A percentile compares a stretch with the other conserved stretches of the same genome.
phyloP scores from a whole-genome alignment of 116 monocot genomes.

The Trichopus zeylanicus region DNA sequence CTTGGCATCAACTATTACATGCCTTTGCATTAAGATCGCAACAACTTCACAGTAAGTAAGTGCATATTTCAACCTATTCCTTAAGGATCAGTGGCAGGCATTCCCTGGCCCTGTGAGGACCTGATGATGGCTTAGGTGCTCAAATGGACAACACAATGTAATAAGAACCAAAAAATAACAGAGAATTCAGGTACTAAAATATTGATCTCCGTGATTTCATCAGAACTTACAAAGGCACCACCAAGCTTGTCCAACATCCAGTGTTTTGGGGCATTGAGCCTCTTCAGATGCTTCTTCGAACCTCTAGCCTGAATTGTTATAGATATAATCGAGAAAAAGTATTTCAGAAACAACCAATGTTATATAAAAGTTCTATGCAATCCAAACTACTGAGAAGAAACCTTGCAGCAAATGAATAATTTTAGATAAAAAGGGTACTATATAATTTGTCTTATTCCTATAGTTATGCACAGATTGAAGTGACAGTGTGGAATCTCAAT shows the following conservation, averaged over 20 bases:
- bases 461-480: no score
- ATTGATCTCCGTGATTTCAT: not conserved
- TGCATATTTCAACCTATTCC: constrained; percentile 39
- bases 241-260: constrained; percentile 50
- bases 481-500: no score
- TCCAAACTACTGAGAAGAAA: no score
- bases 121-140: constrained; percentile 37
- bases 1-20: constrained; percentile 63
- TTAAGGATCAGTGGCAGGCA: constrained; percentile 29
- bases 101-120: constrained; percentile 62
- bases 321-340: not conserved
- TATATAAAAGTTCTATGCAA: no score
- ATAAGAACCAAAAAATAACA: not conserved
- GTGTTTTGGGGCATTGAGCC: constrained; percentile 42
- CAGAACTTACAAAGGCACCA: constrained; percentile 37
- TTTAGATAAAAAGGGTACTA: no score
- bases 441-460: no score
- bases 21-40: constrained; percentile 71
- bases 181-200: not conserved
- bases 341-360: no score
- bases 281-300: constrained; percentile 36
- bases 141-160: not conserved
- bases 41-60: constrained; percentile 49
- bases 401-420: not conserved
- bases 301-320: constrained; percentile 27